These are phyloP conservation scores for Trichophyton mentagrophytes DNA, from an alignment of 2,329 filamentous ascomycete genomes.

Conservation along the genomic window DNA sequence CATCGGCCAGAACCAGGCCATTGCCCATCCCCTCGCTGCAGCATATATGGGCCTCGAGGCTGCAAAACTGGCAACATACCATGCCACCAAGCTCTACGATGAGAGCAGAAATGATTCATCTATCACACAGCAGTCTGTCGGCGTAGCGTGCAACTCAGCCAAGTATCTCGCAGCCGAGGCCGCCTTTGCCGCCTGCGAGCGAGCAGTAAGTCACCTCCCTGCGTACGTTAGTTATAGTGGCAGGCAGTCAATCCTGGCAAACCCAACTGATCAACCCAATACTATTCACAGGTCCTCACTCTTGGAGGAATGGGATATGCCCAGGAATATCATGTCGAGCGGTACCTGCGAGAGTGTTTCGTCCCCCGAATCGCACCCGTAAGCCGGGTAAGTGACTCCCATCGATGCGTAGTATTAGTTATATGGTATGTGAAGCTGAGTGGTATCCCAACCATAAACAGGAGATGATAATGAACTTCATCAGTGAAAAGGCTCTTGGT, in stretches of 20 bases:
- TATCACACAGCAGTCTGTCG: constrained; percentile 45
- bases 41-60: constrained; percentile 51
- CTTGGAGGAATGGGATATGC: constrained; percentile 54
- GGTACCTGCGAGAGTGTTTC: constrained; percentile 47
- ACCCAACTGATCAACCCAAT: neutral
- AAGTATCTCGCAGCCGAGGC: constrained; percentile 50
- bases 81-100: constrained; percentile 48
- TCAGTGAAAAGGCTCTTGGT: constrained; percentile 33
- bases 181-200: constrained; percentile 47
- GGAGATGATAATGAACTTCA: constrained; percentile 37
- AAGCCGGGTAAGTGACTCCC: constrained; percentile 22
- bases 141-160: constrained; percentile 46
- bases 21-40: constrained; percentile 46
- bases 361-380: constrained; percentile 49
- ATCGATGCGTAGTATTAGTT: neutral
- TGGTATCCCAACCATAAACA: constrained; percentile 15
- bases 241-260: neutral
- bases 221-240: neutral
- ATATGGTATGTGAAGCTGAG: neutral
- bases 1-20: constrained; percentile 49
- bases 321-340: constrained; percentile 49
- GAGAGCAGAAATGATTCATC: constrained; percentile 39
- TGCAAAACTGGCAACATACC: constrained; percentile 49
- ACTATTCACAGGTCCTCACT: constrained; percentile 24
- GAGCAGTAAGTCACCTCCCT: constrained; percentile 42